Base-by-base conservation (phyloP, 2,329 filamentous ascomycete genomes). In the Clonostachys solani region DNA sequence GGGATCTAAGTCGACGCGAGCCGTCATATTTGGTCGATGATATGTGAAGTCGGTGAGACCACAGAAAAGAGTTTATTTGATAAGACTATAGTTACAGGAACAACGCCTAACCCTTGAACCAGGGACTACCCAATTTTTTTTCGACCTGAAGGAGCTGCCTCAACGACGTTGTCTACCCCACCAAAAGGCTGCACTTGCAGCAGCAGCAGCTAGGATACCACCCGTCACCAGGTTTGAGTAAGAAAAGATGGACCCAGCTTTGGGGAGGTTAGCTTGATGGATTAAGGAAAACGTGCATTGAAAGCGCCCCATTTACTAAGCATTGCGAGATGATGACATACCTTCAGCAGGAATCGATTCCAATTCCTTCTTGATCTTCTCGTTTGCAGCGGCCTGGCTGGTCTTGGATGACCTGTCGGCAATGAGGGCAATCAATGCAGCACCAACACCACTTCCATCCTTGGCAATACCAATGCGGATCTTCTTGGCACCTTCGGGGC, bases 401-500 rank as follows among this genome's bases (percentile, higher is more conserved):
- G 65, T 63, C 67, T 77, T 77, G 66, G 83, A 78, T 72, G 78
- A 82, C 60, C 77, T 73, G 2, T 87, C 87, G 2, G 92, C 92
- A 29, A 96, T 88, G 44, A 96, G 79, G 45, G 94, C 94, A 68
- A 97, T 97, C 57, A 99, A 72, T 38, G 94, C 94, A 4, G 94
- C 94, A 46, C 94, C 94, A 18, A 71, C 68, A 49, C 68, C 94
- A 53, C 88, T 94, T 43, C 94, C 94, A 64, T 99, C 94, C 76
- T 96, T 96, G 52, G 94, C 94, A 60, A 97, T 94, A 18, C 92
- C 94, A 60, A 99, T 96, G 48, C 90, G 80, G 54, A 99, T 88
- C 68, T 84, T 88, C 70, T 88, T 86, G 54, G 95, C 91, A 12
- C 92, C 91, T 48, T 79, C 73, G 42, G 75, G 71, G 5, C 92